Evolutionary conservation across 1,284 basidiomycete genomes (phyloP), one percentile per base, ranked within the genome.

Genomic region (Bothia castanella): DNA sequence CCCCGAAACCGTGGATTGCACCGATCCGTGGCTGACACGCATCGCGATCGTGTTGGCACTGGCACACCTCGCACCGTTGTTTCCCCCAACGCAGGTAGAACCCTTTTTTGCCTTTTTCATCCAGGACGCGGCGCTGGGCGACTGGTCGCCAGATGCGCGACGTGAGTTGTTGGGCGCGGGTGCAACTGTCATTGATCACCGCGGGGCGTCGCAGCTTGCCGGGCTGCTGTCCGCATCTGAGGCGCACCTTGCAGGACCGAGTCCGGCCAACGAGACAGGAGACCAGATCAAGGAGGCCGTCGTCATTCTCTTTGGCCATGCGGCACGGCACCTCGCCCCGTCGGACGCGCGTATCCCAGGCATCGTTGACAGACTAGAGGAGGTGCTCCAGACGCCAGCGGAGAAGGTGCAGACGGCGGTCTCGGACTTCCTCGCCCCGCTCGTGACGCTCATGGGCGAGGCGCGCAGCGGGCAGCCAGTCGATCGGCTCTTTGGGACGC

Each of bases 401-500:
- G 97, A 99, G 68, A 86, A 96, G 59, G 97, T 99, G 0, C 96
- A 99, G 68, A 87, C 92, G 46, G 96, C 97, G 0, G 94, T 99
- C 1, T 92, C 95, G 0, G 97, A 98, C 55, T 94, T 91, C 73
- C 75, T 99, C 10, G 87, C 92, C 0, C 92, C 94, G 1, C 78
- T 99, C 7, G 89, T 96, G 36, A 79, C 78, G 35, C 72, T 85
- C 37, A 88, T 92, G 76, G 75, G 77, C 46, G 74, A 79, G 32
- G 52, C 39, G 0, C 80, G 81, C 38, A 77, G 86, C n/a, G 73
- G 80, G 16, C 71, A 74, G 23, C 77, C 99, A 19, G 81, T 96
- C 42, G 87, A 92, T 52, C 75, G 80, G 54, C 77, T 97, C 2
- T 80, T 94, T 58, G 77, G 83, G 20, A 86, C 92, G 35, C 75